Evolutionary conservation across 768 basidiomycete genomes (phyloP), one percentile per base, ranked within the genome.

Genomic region (Pulveroboletus ravenelii): DNA sequence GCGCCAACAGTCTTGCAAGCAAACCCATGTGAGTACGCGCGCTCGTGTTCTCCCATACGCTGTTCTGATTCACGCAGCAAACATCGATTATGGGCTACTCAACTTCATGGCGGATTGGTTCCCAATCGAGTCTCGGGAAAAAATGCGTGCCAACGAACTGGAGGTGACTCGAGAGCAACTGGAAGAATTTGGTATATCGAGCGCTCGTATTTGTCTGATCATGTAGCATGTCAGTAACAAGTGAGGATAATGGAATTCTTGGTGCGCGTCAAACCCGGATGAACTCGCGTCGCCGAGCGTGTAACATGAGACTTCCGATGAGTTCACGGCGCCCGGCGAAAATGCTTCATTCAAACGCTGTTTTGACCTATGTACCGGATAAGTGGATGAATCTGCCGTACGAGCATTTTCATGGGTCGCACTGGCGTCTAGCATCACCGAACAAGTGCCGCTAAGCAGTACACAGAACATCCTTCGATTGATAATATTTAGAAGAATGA

Each of bases 51-150:
- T 25, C 37, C 15, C 10, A 27, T 29, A 15, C 46, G 50, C 31
- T 25, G 8, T 46, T 51, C 31, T 34, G 8, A 54, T 20, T 42
- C 40, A 15, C 51, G 5, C 43, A 90, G 88, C 77, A 3, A 92
- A 91, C 60, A 78, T 92, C 14, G 89, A 92, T 60, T 82, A 81
- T 77, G 87, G 82, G 2, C 63, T 91, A 41, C 72, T 87, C 41
- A 87, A 90, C 56, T 93, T 92, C 59, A 90, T 96, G 85, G 77
- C 85, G 51, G 84, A 88, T 58, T 96, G 92, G 91, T 97, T 97
- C 67, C 92, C 94, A 0, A 62, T 79, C 13, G 94, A 96, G 64
- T 76, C 90, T 14, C 80, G 74, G 51, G 76, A 76, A 59, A 96
- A 96, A 65, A 70, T 81, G 41, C 80, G 76, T 57, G 76, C 80